phyloP scores from a whole-genome alignment of 2,329 filamentous ascomycete species.

The Colletotrichum tofieldiae region DNA sequence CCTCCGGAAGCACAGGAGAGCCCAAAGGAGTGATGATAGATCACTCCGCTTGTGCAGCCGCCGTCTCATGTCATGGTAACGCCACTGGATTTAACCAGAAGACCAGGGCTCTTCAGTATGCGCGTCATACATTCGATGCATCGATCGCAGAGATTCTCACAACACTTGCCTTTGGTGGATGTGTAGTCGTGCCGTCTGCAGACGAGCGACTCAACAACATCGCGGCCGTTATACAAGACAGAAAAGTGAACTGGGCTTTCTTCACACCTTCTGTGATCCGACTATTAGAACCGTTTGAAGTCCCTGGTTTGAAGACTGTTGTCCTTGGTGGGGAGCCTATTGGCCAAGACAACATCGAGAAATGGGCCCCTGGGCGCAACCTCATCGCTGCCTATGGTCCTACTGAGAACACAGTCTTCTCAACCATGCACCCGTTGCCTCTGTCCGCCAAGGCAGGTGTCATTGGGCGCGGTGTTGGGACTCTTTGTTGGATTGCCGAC shows the following conservation, averaged over 20 bases:
- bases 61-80: slow-evolving; percentile 21
- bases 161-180: slow-evolving; percentile 70
- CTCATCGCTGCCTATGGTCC: slow-evolving; percentile 46
- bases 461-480: slow-evolving; percentile 32
- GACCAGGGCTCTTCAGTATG: slow-evolving; percentile 29
- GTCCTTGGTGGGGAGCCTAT: slow-evolving; percentile 48
- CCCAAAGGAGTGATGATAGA: slow-evolving; percentile 45
- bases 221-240: slow-evolving; percentile 62
- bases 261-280: slow-evolving; percentile 72
- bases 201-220: slow-evolving; percentile 67
- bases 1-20: slow-evolving; percentile 45
- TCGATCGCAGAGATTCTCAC: slow-evolving; percentile 62
- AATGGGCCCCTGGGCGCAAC: slow-evolving; percentile 39
- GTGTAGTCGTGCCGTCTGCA: slow-evolving; percentile 70
- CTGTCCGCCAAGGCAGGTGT: neutral
- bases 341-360: slow-evolving; percentile 44
- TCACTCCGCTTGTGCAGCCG: slow-evolving; percentile 28
- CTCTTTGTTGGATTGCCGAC: slow-evolving; percentile 32
- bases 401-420: slow-evolving; percentile 45
- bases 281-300: slow-evolving; percentile 54
- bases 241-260: slow-evolving; percentile 67
- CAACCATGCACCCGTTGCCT: slow-evolving; percentile 37
- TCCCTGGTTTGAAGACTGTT: slow-evolving; percentile 58
- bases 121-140: slow-evolving; percentile 35
- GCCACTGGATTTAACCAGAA: slow-evolving; percentile 18